Conservation (phyloP, 2,329 filamentous ascomycete genomes). For the Ophiosphaerella korrae region DNA sequence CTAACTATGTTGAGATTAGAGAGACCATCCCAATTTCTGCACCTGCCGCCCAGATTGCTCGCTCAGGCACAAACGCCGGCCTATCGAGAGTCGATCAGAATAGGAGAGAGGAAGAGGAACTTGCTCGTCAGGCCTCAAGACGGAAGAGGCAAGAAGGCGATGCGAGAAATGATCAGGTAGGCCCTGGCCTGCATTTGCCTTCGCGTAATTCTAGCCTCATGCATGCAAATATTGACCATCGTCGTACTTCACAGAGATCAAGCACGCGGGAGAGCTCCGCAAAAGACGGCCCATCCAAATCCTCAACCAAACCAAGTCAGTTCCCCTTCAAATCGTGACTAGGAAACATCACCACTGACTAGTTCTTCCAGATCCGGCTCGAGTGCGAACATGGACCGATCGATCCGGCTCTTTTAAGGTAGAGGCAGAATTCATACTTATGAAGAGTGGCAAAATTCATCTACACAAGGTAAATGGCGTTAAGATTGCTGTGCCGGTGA, state of each 20-base stretch:
- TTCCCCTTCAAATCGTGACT: constrained; percentile 17
- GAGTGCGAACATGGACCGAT: constrained; percentile 93
- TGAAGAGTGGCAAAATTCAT: constrained; percentile 96
- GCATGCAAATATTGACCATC: constrained; percentile 69
- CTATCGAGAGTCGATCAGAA: constrained; percentile 78
- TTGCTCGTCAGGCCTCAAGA: constrained; percentile 79
- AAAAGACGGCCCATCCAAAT: constrained; percentile 51
- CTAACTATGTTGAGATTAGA: constrained; percentile 91
- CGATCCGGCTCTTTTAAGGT: constrained; percentile 95
- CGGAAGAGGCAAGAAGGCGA: constrained; percentile 62
- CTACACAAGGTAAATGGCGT: constrained; percentile 97
- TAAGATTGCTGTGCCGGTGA: constrained; percentile 93
- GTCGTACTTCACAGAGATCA: constrained; percentile 72
- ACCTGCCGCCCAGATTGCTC: constrained; percentile 53
- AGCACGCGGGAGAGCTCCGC: constrained; percentile 71
- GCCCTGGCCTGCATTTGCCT: constrained; percentile 75
- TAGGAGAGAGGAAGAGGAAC: constrained; percentile 76
- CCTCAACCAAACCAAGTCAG: constrained; percentile 74
- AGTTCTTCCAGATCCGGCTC: constrained; percentile 64
- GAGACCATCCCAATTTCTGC: constrained; percentile 64
- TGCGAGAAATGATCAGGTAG: constrained; percentile 70
- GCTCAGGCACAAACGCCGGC: constrained; percentile 63
- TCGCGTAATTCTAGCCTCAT: constrained; percentile 79
- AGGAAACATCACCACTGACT: constrained; percentile 9
- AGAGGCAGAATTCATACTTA: constrained; percentile 91